Evolutionary conservation across 2,329 filamentous ascomycete genomes (phyloP), one percentile per base, ranked within the genome.

Genomic region (Alternaria hordeiaustralica): DNA sequence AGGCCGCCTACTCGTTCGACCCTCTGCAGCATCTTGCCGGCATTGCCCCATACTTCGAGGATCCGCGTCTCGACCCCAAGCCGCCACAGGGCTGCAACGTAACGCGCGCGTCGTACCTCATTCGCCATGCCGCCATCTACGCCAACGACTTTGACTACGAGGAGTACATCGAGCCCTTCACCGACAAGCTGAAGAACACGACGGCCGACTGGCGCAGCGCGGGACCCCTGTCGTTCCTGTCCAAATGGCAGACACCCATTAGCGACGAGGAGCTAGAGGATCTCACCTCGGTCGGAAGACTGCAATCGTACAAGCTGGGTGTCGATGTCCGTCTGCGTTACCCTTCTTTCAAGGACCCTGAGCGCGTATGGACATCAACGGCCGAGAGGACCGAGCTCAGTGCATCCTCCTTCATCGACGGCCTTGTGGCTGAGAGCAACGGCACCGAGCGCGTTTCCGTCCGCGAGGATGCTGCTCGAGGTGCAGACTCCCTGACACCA

Each of bases 401-500:
- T 9, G 87, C 88, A 0, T 79, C 87, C 69, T 84, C 85, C 0
- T 84, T 91, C 15, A 87, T 88, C 25, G 82, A 85, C 4, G 88
- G 87, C 0, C 80, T 89, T 10, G 85, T 88, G 66, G 77, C 80
- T 5, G 83, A 84, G 47, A 85, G 84, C 67, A 83, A 85, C 63
- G 80, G 81, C 55, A 88, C 89, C 63, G 79, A 86, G 50, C 81
- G 88, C 8, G 83, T 88, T 47, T 81, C 82, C 67, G 80, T 90
- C 55, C 84, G 84, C 65, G 88, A 90, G 74, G 84, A 84, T 20
- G 73, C 86, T 60, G 81, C 88, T 63, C 80, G 84, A 3, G 88
- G 88, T 18, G 89, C 88, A 9, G 82, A 90, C 71, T 84, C 82
- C 50, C 77, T 90, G 67, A 91, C 89, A 1, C 88, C 89, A 0